These are phyloP conservation scores for Chalaropsis ovoidea DNA, from an alignment of 2,329 filamentous ascomycete genomes.

Conservation along the genomic window DNA sequence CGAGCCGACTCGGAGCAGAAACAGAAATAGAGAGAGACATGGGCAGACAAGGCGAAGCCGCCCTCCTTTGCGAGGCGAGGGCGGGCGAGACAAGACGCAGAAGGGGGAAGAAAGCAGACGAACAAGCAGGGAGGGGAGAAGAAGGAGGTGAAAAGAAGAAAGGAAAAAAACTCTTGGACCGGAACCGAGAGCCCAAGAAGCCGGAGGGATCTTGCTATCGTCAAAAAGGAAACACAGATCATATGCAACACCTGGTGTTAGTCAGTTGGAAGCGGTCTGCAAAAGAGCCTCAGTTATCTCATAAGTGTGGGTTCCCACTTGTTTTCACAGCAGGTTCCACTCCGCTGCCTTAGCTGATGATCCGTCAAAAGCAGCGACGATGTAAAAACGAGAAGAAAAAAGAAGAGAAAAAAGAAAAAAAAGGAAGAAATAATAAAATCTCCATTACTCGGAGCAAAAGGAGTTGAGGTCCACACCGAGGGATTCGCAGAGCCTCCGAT, in stretches of 20 bases:
- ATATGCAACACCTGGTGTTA: no score
- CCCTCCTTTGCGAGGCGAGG: not conserved
- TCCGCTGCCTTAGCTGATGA: constrained; percentile 10
- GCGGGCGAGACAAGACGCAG: not conserved
- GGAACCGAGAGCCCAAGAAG: not conserved
- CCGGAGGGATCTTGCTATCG: no score
- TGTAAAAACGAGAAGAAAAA: not conserved
- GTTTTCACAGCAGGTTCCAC: constrained; percentile 14
- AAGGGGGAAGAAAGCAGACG: not conserved
- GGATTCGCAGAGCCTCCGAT: constrained; percentile 12
- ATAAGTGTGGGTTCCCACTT: not conserved
- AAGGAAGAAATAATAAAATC: not conserved
- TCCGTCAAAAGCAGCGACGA: not conserved
- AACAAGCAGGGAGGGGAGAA: not conserved
- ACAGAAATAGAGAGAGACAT: not conserved
- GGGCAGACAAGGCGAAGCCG: not conserved
- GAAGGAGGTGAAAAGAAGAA: not conserved
- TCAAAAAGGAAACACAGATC: no score
- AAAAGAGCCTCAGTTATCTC: constrained; percentile 13
- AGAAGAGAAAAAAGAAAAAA: not conserved
- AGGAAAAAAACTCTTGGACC: not conserved
- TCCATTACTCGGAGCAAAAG: no score
- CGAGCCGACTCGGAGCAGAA: not conserved
- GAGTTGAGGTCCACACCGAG: not conserved
- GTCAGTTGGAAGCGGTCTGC: not conserved